Evolutionary conservation across 2,329 filamentous ascomycete genomes (phyloP).

Genomic region (Lomentospora prolificans): DNA sequence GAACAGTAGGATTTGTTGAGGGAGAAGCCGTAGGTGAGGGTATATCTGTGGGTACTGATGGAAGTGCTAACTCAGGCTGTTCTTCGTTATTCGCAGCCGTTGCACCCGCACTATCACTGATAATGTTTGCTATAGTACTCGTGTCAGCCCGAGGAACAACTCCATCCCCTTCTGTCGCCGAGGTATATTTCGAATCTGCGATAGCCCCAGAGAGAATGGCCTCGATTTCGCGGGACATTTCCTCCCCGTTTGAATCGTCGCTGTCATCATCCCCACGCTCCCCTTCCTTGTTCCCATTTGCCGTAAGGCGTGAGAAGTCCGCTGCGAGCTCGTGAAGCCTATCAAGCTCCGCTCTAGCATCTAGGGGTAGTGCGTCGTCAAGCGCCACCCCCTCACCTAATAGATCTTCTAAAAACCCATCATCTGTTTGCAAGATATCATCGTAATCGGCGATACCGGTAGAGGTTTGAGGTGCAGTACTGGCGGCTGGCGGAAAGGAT

Average conservation of each 20-base stretch:
- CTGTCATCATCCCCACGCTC: conserved; percentile 15
- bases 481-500: background rate
- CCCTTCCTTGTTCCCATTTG: conserved; percentile 1
- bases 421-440: conserved; percentile 34
- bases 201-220: conserved; percentile 25
- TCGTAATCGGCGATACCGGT: background rate
- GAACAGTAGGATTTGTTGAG: conserved; percentile 7
- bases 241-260: conserved; percentile 41
- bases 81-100: conserved; percentile 11
- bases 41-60: conserved; percentile 35
- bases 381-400: conserved; percentile 29
- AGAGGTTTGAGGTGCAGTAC: background rate
- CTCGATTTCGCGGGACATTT: conserved; percentile 34
- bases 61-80: conserved; percentile 30
- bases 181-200: conserved; percentile 13
- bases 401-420: conserved; percentile 42
- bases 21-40: conserved; percentile 14
- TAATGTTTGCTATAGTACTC: background rate
- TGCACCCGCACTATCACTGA: conserved; percentile 10
- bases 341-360: conserved; percentile 5
- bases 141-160: background rate
- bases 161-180: background rate
- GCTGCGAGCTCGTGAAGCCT: conserved; percentile 1
- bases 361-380: conserved; percentile 11
- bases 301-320: conserved; percentile 5